A percentile compares a stretch with the other conserved stretches of the same genome.
These are phyloP conservation scores for Aspergillus flavus DNA, from an alignment of 2,329 filamentous ascomycete genomes.

Conservation along the genomic window DNA sequence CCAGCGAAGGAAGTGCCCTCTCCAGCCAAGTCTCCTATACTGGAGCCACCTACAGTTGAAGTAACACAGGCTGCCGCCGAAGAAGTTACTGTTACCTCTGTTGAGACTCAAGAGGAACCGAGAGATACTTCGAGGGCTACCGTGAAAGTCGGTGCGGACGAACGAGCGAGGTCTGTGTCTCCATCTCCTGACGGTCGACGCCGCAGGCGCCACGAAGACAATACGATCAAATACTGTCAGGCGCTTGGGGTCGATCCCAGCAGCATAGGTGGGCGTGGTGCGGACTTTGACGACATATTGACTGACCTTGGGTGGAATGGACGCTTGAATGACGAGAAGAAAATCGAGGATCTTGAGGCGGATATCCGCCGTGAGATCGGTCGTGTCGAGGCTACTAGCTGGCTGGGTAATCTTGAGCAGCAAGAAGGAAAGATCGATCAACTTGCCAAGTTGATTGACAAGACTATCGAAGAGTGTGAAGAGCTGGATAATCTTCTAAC, in stretches of 20 bases:
- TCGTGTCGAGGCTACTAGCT: conserved; percentile 87
- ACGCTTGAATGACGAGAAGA: conserved; percentile 71
- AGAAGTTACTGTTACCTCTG: conserved; percentile 29
- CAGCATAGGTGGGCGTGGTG: conserved; percentile 73
- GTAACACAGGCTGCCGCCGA: conserved; percentile 39
- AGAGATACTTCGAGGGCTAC: conserved; percentile 27
- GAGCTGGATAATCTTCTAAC: conserved; percentile 93
- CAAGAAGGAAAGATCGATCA: conserved; percentile 88
- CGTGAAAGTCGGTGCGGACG: conserved; percentile 24
- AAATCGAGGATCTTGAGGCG: conserved; percentile 76
- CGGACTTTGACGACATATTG: conserved; percentile 80
- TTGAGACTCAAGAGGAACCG: conserved; percentile 24
- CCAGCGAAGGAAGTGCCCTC: conserved; percentile 17
- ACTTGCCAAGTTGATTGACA: conserved; percentile 82
- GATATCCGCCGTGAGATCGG: conserved; percentile 87
- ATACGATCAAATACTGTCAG: conserved; percentile 77
- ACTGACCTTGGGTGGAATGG: conserved; percentile 89
- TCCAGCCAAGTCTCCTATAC: conserved; percentile 14
- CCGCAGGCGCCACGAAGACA: conserved; percentile 67
- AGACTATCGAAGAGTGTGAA: conserved; percentile 91
- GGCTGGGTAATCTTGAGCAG: conserved; percentile 79
- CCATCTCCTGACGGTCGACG: conserved; percentile 53
- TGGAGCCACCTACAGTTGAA: conserved; percentile 40
- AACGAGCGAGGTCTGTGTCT: conserved; percentile 36
- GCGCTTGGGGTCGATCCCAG: conserved; percentile 75